Conservation (phyloP, 306 rosid genomes). For the Gastrolobium bilobum region DNA sequence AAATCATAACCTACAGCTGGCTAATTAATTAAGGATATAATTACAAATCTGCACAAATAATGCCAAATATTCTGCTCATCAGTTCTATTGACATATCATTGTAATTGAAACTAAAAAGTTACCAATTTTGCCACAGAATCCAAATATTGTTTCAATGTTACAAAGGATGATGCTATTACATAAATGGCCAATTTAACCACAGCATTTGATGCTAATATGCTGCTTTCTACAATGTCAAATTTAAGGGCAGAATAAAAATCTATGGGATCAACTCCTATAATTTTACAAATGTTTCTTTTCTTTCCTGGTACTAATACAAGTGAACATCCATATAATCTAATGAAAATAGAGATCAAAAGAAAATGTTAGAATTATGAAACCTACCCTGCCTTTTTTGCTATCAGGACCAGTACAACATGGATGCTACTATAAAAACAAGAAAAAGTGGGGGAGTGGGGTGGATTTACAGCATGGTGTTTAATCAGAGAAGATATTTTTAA, state of each 20-base stretch:
- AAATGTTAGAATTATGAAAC: constrained; percentile 45
- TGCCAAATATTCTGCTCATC: too few relatives aligned
- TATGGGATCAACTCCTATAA: constrained; percentile 53
- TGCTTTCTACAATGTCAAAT: constrained; percentile 48
- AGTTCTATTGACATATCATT: too few relatives aligned
- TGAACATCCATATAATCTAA: constrained; percentile 50
- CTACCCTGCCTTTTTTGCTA: constrained; percentile 61
- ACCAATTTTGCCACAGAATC: not conserved
- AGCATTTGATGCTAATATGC: constrained; percentile 31
- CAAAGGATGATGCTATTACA: constrained; percentile 35
- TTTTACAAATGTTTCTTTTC: constrained; percentile 50
- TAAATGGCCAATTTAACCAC: constrained; percentile 44
- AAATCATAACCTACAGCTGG: too few relatives aligned
- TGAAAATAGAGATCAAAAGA: constrained; percentile 46
- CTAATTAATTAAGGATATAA: too few relatives aligned
- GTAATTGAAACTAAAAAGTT: constrained; percentile 25
- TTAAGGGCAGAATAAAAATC: constrained; percentile 51
- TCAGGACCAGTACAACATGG: constrained; percentile 53
- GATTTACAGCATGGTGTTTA: constrained; percentile 64
- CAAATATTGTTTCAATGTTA: constrained; percentile 23
- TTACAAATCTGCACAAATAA: too few relatives aligned
- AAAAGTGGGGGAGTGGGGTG: constrained; percentile 28
- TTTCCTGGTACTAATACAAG: constrained; percentile 51
- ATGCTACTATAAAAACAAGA: constrained; percentile 46
- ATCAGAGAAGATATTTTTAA: constrained; percentile 43